Conservation (phyloP, 345 rosid genomes). For the Lumnitzera littorea region DNA sequence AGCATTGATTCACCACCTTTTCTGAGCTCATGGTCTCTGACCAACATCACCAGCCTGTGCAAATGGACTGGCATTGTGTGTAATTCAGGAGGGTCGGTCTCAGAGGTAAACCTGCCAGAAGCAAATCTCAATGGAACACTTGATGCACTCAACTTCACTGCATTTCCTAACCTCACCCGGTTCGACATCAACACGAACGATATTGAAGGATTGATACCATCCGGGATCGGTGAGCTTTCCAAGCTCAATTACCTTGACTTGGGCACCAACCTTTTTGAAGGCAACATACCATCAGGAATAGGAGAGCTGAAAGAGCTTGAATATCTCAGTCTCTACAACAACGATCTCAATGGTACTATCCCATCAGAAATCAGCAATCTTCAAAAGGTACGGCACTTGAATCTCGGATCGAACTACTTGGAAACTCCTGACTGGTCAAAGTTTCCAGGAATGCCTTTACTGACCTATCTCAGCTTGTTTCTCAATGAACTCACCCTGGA, state of each 20-base stretch:
- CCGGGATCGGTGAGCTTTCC: slow-evolving; percentile 26
- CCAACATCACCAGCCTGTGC: slow-evolving; percentile 46
- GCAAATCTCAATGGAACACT: slow-evolving; percentile 30
- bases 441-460: slow-evolving; percentile 35
- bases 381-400: slow-evolving; percentile 32
- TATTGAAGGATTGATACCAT: slow-evolving; percentile 27
- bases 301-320: slow-evolving; percentile 30
- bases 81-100: slow-evolving; percentile 19
- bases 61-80: slow-evolving; percentile 54
- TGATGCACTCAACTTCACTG: slow-evolving; percentile 36
- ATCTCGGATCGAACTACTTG: slow-evolving; percentile 53
- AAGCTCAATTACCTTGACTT: slow-evolving; percentile 41
- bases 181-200: slow-evolving; percentile 39
- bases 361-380: slow-evolving; percentile 45
- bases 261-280: slow-evolving; percentile 29
- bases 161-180: slow-evolving; percentile 36
- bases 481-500: slow-evolving; percentile 17
- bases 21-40: slow-evolving; percentile 47
- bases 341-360: slow-evolving; percentile 36
- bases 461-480: slow-evolving; percentile 40
- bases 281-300: slow-evolving; percentile 30
- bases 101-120: slow-evolving; percentile 28
- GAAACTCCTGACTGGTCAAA: slow-evolving; percentile 44
- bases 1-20: slow-evolving; percentile 23
- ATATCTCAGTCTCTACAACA: slow-evolving; percentile 28